Percentiles rank a stretch among this genome's conserved stretches.
Conservation (phyloP, 2,329 filamentous ascomycete genomes). For the Microsporum ferrugineum region DNA sequence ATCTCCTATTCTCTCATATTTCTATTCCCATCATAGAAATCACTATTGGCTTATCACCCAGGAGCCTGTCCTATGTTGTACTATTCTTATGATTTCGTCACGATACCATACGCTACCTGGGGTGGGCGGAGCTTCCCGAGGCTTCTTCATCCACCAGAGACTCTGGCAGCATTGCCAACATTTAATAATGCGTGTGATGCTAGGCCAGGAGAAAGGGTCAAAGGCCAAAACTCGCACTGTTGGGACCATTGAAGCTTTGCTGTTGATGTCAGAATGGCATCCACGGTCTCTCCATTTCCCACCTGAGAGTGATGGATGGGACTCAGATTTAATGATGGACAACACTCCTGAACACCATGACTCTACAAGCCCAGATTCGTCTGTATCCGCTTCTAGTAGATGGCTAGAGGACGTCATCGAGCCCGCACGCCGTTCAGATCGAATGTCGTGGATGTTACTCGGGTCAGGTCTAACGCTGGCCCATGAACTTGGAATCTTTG, state of each 20-base stretch:
- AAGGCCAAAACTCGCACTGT: conserved; percentile 40
- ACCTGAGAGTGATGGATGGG: conserved; percentile 44
- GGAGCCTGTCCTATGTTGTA: conserved; percentile 44
- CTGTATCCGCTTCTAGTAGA: conserved; percentile 24
- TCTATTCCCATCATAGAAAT: conserved; percentile 39
- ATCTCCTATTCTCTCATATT: conserved; percentile 41
- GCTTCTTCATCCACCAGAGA: conserved; percentile 44
- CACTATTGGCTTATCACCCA: conserved; percentile 40
- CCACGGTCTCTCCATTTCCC: conserved; percentile 44
- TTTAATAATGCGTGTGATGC: conserved; percentile 42
- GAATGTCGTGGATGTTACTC: conserved; percentile 51
- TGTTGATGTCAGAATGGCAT: conserved; percentile 47
- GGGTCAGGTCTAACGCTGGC: conserved; percentile 44
- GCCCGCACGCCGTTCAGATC: conserved; percentile 42
- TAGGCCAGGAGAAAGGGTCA: conserved; percentile 43
- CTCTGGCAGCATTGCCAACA: conserved; percentile 46
- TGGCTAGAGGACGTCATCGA: conserved; percentile 46
- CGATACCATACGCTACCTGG: conserved; percentile 39
- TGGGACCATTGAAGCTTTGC: conserved; percentile 43
- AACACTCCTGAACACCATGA: conserved; percentile 10
- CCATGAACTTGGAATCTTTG: conserved; percentile 42
- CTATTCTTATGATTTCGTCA: conserved; percentile 46
- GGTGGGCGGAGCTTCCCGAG: conserved; percentile 36
- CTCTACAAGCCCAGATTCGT: conserved; percentile 19
- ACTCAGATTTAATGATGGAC: conserved; percentile 39